These are phyloP conservation scores for Lactifluus pinguis DNA, from an alignment of 768 basidiomycete species.

Conservation along the genomic window DNA sequence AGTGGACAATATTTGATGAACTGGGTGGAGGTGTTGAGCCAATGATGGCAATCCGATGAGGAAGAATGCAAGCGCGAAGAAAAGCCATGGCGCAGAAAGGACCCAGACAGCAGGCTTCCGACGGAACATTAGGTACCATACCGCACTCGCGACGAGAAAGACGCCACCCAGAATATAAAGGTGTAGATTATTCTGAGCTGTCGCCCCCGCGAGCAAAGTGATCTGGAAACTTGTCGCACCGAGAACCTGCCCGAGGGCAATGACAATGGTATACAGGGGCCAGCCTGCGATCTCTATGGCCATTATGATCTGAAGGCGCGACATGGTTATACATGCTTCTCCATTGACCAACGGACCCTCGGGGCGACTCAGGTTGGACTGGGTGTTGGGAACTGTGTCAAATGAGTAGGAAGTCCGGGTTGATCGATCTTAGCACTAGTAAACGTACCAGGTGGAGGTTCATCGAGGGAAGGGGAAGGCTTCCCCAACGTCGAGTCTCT, in stretches of 20 bases:
- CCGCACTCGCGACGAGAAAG: conserved; percentile 75
- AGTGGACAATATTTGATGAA: conserved; percentile 61
- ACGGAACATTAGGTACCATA: conserved; percentile 89
- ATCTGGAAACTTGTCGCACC: conserved; percentile 93
- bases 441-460: conserved; percentile 56
- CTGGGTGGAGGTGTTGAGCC: conserved; percentile 44
- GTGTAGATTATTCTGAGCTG: background rate
- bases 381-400: conserved; percentile 34
- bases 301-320: conserved; percentile 74
- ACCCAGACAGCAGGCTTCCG: conserved; percentile 83
- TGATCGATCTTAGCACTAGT: conserved; percentile 1
- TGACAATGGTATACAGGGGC: conserved; percentile 88
- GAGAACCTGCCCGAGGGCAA: conserved; percentile 83
- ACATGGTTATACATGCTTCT: conserved; percentile 61
- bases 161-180: conserved; percentile 60
- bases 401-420: conserved; percentile 20
- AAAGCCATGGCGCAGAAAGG: conserved; percentile 80
- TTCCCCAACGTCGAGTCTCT: conserved; percentile 79
- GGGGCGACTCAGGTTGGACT: conserved; percentile 33
- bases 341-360: conserved; percentile 33
- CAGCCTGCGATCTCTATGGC: conserved; percentile 72
- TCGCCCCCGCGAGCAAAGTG: conserved; percentile 30
- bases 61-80: conserved; percentile 88
- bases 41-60: conserved; percentile 83
- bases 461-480: conserved; percentile 43